Percentiles rank a stretch among this genome's conserved stretches.
phyloP scores from a whole-genome alignment of 306 rosid genomes.

The Cicer arietinum region DNA sequence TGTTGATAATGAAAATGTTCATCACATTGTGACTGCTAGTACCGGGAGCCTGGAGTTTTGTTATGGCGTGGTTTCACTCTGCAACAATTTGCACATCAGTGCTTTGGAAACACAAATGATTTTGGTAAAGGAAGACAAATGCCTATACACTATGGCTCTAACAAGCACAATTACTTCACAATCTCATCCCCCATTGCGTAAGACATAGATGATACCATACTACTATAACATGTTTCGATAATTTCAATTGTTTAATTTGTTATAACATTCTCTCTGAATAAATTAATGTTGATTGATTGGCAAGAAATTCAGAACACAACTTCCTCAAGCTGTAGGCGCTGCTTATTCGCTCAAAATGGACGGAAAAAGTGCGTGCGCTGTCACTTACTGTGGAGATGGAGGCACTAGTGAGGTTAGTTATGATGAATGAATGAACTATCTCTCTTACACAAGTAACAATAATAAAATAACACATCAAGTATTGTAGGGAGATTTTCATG shows the following conservation, averaged over 20 bases:
- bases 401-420: constrained; percentile 64
- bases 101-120: constrained; percentile 67
- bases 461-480: constrained; percentile 13
- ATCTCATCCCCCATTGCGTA: constrained; percentile 82
- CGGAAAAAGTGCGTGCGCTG: constrained; percentile 61
- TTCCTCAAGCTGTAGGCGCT: constrained; percentile 79
- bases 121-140: constrained; percentile 75
- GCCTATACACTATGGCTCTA: constrained; percentile 84
- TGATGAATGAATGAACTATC: constrained; percentile 14
- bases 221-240: neutral
- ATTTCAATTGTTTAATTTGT: constrained; percentile 24
- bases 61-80: constrained; percentile 81
- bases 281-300: constrained; percentile 40
- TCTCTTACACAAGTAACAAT: constrained; percentile 6
- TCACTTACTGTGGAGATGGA: constrained; percentile 71
- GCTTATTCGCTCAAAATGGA: constrained; percentile 82
- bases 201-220: constrained; percentile 31
- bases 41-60: constrained; percentile 77
- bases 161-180: constrained; percentile 65
- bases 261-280: constrained; percentile 26
- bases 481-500: constrained; percentile 73
- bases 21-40: constrained; percentile 51
- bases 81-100: constrained; percentile 72
- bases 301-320: constrained; percentile 62
- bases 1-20: constrained; percentile 18